A percentile compares a stretch with the other conserved stretches of the same genome.
Evolutionary conservation across 805 yeast species (phyloP).

Genomic region (Debaryomyces prosopidis): DNA sequence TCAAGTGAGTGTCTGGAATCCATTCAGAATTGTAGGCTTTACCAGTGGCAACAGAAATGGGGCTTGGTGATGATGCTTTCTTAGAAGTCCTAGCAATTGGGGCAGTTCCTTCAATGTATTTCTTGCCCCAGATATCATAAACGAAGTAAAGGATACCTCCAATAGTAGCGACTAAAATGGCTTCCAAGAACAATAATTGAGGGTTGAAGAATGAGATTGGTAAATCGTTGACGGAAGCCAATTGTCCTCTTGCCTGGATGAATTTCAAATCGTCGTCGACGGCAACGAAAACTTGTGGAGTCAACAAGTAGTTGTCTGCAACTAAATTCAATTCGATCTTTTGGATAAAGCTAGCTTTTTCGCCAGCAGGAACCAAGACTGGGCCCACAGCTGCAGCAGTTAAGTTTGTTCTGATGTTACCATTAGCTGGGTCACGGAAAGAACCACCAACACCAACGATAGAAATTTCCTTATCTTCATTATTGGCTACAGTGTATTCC

Average conservation of each 20-base stretch:
- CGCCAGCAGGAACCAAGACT: constrained; percentile 49
- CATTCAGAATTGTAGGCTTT: constrained; percentile 43
- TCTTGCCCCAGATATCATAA: constrained; percentile 45
- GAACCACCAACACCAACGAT: constrained; percentile 72
- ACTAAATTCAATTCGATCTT: constrained; percentile 56
- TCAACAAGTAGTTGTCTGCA: constrained; percentile 57
- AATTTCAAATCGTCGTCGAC: constrained; percentile 51
- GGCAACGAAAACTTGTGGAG: constrained; percentile 59
- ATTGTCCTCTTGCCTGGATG: constrained; percentile 58
- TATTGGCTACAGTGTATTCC: constrained; percentile 52
- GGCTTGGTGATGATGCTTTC: constrained; percentile 22
- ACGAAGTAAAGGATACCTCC: constrained; percentile 51
- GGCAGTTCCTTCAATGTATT: constrained; percentile 42
- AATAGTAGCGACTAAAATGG: constrained; percentile 50
- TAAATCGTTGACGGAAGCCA: constrained; percentile 60
- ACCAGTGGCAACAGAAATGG: constrained; percentile 15
- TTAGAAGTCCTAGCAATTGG: constrained; percentile 27
- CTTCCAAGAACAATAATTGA: constrained; percentile 62
- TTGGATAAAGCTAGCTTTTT: constrained; percentile 54
- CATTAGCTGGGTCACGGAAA: constrained; percentile 55
- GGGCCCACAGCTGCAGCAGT: constrained; percentile 69
- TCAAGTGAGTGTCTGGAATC: constrained; percentile 58
- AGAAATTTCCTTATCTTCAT: constrained; percentile 50
- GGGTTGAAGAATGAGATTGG: constrained; percentile 73
- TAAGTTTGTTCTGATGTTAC: constrained; percentile 56